A percentile compares a stretch with the other conserved stretches of the same genome.
phyloP scores from a whole-genome alignment of 805 yeast species.

The Hanseniaspora nectarophila region DNA sequence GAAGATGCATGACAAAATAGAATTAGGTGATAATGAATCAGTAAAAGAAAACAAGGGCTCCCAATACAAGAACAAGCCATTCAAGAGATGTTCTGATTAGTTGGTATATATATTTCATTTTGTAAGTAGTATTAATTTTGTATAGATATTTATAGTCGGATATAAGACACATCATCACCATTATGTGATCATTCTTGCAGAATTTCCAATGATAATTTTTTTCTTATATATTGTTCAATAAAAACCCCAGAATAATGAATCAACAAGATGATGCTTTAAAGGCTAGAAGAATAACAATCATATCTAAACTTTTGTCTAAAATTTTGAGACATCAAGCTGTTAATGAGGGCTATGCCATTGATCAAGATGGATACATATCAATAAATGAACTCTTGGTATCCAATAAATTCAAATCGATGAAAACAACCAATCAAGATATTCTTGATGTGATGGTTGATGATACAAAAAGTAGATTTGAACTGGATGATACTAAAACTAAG shows the following conservation, averaged over 20 bases:
- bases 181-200: too few species aligned
- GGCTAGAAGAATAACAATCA: conserved; percentile 36
- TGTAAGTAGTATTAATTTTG: not conserved
- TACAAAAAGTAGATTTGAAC: conserved; percentile 57
- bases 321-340: conserved; percentile 78
- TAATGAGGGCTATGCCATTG: conserved; percentile 53
- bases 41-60: conserved; percentile 42
- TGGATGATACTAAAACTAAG: conserved; percentile 27
- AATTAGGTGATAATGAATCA: conserved; percentile 81
- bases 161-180: not conserved
- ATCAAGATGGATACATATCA: conserved; percentile 52
- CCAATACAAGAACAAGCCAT: conserved; percentile 33
- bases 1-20: conserved; percentile 70
- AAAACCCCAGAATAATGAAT: not conserved
- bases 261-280: not conserved
- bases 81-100: conserved; percentile 46
- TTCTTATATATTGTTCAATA: not conserved
- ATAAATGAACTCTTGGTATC: conserved; percentile 44
- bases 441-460: conserved; percentile 49
- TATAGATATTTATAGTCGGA: not conserved
- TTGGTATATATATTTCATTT: not conserved
- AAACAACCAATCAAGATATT: conserved; percentile 47
- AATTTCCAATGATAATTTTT: not conserved
- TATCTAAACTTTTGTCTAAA: conserved; percentile 66
- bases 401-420: conserved; percentile 44